Evolutionary conservation across 2,329 filamentous ascomycete species (phyloP).

Genomic region (Exophiala phaeomuriformis): DNA sequence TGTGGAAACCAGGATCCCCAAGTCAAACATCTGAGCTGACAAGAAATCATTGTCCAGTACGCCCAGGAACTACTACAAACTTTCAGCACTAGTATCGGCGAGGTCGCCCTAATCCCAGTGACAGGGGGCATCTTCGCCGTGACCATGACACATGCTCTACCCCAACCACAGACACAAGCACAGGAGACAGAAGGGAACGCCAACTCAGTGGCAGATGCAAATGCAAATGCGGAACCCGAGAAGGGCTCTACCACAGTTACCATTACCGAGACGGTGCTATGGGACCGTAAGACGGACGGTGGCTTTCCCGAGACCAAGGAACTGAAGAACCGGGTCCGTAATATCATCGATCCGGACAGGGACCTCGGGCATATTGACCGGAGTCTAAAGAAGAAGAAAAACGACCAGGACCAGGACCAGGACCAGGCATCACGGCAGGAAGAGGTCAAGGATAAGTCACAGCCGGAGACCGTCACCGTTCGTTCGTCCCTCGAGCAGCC

Average conservation of each 20-base stretch:
- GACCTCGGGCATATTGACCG: constrained; percentile 77
- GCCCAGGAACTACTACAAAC: constrained; percentile 93
- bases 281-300: constrained; percentile 80
- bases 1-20: too few relatives aligned
- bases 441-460: background rate
- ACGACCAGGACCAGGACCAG: constrained; percentile 13
- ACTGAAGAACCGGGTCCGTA: constrained; percentile 74
- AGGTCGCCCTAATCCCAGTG: constrained; percentile 76
- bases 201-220: too few relatives aligned
- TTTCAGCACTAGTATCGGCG: constrained; percentile 74
- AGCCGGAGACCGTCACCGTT: background rate
- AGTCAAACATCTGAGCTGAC: too few relatives aligned
- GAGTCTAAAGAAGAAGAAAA: constrained; percentile 32
- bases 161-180: background rate
- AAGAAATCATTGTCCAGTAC: constrained; percentile 49
- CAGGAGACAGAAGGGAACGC: too few relatives aligned
- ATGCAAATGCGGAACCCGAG: background rate
- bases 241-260: constrained; percentile 10
- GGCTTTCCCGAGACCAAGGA: constrained; percentile 94
- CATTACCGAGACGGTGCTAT: constrained; percentile 54
- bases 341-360: constrained; percentile 69
- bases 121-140: constrained; percentile 81
- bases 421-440: background rate
- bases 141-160: constrained; percentile 45
- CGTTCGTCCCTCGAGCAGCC: background rate